A percentile compares a stretch with the other conserved stretches of the same genome.
phyloP scores from a whole-genome alignment of 352 stramenopile genomes.

The Phytophthora pseudosyringae region DNA sequence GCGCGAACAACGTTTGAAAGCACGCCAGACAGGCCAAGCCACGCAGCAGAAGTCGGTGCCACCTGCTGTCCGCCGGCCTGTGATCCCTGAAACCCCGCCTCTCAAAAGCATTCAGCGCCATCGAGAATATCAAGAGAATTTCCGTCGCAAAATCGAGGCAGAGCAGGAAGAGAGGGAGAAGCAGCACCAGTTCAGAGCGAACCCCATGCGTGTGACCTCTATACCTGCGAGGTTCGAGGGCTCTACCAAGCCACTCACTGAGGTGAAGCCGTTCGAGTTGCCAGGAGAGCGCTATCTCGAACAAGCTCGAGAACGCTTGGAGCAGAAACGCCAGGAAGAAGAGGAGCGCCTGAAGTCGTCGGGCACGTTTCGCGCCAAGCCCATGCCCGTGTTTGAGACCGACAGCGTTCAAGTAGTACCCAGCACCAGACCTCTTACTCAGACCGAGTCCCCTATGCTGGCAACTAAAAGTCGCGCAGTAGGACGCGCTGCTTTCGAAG shows the following conservation, averaged over 20 bases:
- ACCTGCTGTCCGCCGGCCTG: constrained; percentile 36
- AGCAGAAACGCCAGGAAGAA: constrained; percentile 64
- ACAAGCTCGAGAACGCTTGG: constrained; percentile 61
- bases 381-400: constrained; percentile 63
- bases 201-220: constrained; percentile 69
- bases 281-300: constrained; percentile 63
- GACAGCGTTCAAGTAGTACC: constrained; percentile 37
- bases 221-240: constrained; percentile 69
- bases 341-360: constrained; percentile 51
- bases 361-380: constrained; percentile 64
- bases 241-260: constrained; percentile 74
- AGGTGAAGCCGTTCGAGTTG: constrained; percentile 71
- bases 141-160: constrained; percentile 60
- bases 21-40: constrained; percentile 24
- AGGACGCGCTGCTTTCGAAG: constrained; percentile 75
- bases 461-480: constrained; percentile 64
- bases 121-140: constrained; percentile 73
- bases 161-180: constrained; percentile 65
- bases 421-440: constrained; percentile 49
- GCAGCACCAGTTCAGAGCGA: constrained; percentile 70
- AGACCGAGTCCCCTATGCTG: constrained; percentile 61
- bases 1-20: constrained; percentile 45
- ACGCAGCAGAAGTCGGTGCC: constrained; percentile 20
- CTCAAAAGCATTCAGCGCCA: constrained; percentile 78
- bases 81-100: constrained; percentile 73